These are phyloP conservation scores for Podospora comata DNA, from an alignment of 495 filamentous ascomycete genomes.

Conservation along the genomic window DNA sequence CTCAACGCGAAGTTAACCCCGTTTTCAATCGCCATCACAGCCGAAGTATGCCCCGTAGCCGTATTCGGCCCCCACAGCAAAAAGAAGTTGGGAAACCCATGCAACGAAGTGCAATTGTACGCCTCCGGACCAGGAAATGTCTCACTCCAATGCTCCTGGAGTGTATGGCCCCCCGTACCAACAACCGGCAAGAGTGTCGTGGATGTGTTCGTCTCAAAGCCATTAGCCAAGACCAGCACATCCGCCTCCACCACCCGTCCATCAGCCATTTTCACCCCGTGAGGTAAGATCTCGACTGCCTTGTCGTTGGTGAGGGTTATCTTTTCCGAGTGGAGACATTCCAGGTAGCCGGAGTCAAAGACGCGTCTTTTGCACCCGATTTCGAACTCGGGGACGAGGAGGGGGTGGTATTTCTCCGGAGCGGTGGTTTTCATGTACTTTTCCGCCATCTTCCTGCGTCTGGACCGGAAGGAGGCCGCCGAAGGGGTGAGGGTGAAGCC, in stretches of 20 bases:
- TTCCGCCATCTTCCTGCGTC: slow-evolving; percentile 19
- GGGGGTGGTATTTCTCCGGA: slow-evolving; percentile 41
- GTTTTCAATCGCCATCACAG: slow-evolving; percentile 39
- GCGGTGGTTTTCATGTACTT: slow-evolving; percentile 38
- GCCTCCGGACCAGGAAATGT: slow-evolving; percentile 37
- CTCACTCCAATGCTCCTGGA: slow-evolving; percentile 38
- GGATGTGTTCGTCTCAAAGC: slow-evolving; percentile 37
- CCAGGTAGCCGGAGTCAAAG: slow-evolving; percentile 38
- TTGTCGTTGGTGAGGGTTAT: slow-evolving; percentile 35
- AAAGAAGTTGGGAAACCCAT: slow-evolving; percentile 46
- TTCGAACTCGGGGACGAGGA: slow-evolving; percentile 44
- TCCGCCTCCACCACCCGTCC: slow-evolving; percentile 36
- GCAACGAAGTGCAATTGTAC: slow-evolving; percentile 36
- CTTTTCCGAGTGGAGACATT: slow-evolving; percentile 32
- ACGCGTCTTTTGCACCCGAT: slow-evolving; percentile 46
- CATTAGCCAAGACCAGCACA: slow-evolving; percentile 44
- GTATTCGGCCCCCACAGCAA: slow-evolving; percentile 44
- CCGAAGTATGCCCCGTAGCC: slow-evolving; percentile 43
- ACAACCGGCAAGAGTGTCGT: slow-evolving; percentile 35
- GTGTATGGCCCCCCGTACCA: slow-evolving; percentile 25
- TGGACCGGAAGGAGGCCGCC: slow-evolving; percentile 16
- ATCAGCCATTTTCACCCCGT: slow-evolving; percentile 31
- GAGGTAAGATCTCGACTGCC: slow-evolving; percentile 35
- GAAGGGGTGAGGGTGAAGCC: slow-evolving; percentile 28
- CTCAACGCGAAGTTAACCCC: slow-evolving; percentile 36